phyloP scores from a whole-genome alignment of 1,139 yeast genomes.

The Geotrichum cucujoidarum region DNA sequence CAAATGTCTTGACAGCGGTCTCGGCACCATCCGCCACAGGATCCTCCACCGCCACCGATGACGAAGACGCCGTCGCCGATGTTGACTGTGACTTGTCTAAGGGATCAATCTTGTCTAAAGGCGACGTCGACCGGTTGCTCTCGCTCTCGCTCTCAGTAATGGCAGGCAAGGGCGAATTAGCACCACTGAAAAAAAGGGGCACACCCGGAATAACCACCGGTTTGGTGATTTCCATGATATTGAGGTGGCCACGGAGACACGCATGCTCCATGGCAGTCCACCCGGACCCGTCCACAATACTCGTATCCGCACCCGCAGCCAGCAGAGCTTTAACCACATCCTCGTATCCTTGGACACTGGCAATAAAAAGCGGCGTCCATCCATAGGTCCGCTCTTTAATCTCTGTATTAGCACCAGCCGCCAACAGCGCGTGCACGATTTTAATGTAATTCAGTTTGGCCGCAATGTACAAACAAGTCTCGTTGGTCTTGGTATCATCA shows the following conservation, averaged over 20 bases:
- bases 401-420: slow-evolving; percentile 65
- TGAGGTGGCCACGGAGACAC: slow-evolving; percentile 79
- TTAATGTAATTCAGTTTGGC: slow-evolving; percentile 56
- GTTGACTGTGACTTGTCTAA: no score
- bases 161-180: neutral
- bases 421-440: slow-evolving; percentile 52
- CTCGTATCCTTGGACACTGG: slow-evolving; percentile 78
- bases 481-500: slow-evolving; percentile 54
- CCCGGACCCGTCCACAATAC: slow-evolving; percentile 73
- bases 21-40: neutral
- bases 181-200: slow-evolving; percentile 13
- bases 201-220: slow-evolving; percentile 38
- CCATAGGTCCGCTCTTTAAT: slow-evolving; percentile 75
- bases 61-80: no score
- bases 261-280: slow-evolving; percentile 99
- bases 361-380: slow-evolving; percentile 91
- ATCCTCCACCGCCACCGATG: neutral
- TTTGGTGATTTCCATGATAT: slow-evolving; percentile 56
- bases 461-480: slow-evolving; percentile 79
- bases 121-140: neutral
- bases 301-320: slow-evolving; percentile 45
- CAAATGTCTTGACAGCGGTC: slow-evolving; percentile 64
- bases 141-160: neutral
- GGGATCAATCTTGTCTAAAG: neutral
- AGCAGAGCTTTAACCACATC: slow-evolving; percentile 56